A percentile compares a stretch with the other conserved stretches of the same genome.
Conservation (phyloP, 164 flowering plant species). For the Berberis thunbergii region DNA sequence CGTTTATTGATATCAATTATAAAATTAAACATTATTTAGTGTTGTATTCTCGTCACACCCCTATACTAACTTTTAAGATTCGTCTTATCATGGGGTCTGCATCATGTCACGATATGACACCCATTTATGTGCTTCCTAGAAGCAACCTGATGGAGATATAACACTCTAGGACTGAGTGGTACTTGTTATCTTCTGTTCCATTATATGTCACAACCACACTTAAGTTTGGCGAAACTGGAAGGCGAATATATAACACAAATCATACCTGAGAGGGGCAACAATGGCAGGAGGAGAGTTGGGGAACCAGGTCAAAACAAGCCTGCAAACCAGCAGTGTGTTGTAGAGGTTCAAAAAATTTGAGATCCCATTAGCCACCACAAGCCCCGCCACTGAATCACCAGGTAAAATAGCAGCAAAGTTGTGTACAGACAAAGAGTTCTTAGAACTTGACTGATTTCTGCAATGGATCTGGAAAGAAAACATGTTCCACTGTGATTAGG, state of each 20-base stretch:
- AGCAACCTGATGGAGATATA: no score
- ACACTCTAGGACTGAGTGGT: no score
- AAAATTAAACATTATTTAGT: no score
- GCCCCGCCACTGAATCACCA: constrained; percentile 88
- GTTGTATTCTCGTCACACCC: no score
- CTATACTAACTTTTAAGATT: no score
- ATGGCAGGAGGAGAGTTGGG: constrained; percentile 89
- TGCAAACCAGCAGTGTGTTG: constrained; percentile 63
- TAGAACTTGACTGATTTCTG: constrained; percentile 25
- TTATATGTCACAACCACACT: no score
- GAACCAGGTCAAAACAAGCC: constrained; percentile 98
- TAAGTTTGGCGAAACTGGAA: no score
- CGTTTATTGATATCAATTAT: no score
- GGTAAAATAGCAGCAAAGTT: constrained; percentile 88
- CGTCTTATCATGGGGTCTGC: no score
- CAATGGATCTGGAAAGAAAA: constrained; percentile 33
- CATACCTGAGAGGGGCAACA: constrained; percentile 87
- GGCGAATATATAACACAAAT: neutral
- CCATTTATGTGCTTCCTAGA: no score
- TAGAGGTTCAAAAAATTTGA: constrained; percentile 76
- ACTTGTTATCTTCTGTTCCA: no score
- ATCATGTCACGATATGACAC: no score
- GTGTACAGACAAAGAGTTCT: constrained; percentile 27
- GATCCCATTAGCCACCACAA: constrained; percentile 80
- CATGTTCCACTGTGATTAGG: neutral